phyloP scores from a whole-genome alignment of 75 land plant species.

The Azolla pinnata region DNA sequence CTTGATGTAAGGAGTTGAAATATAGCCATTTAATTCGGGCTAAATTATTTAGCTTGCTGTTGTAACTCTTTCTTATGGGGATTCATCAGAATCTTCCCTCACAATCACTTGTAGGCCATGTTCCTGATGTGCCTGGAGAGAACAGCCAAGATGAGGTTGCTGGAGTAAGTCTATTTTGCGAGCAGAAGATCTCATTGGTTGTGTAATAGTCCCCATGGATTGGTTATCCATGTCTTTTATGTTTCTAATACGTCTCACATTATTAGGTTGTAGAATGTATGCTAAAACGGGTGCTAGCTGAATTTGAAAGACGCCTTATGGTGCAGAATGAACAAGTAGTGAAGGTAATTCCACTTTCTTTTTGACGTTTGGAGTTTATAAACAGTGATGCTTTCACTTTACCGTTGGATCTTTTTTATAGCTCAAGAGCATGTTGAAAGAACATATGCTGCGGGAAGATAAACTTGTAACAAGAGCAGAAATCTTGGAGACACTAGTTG shows the following conservation, averaged over 20 bases:
- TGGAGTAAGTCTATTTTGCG: slow-evolving; percentile 53
- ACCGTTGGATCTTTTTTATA: background rate
- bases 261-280: slow-evolving; percentile 58
- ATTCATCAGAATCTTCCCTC: slow-evolving; percentile 84
- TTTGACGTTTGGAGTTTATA: background rate
- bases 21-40: too few species aligned
- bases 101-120: slow-evolving; percentile 69
- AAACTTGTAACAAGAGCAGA: slow-evolving; percentile 56
- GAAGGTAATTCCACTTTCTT: slow-evolving; percentile 35
- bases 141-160: slow-evolving; percentile 82
- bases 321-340: slow-evolving; percentile 69
- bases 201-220: too few species aligned
- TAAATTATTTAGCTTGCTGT: background rate
- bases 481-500: slow-evolving; percentile 73
- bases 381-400: background rate
- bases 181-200: too few species aligned
- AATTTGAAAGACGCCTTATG: slow-evolving; percentile 52
- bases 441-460: slow-evolving; percentile 51
- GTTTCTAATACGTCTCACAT: background rate
- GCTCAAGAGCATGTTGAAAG: slow-evolving; percentile 28
- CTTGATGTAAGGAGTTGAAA: background rate
- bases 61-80: background rate
- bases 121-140: slow-evolving; percentile 67
- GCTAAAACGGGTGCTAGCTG: slow-evolving; percentile 53
- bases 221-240: background rate